Evolutionary conservation across 306 rosid genomes (phyloP).

Genomic region (Sicyos baderoa): DNA sequence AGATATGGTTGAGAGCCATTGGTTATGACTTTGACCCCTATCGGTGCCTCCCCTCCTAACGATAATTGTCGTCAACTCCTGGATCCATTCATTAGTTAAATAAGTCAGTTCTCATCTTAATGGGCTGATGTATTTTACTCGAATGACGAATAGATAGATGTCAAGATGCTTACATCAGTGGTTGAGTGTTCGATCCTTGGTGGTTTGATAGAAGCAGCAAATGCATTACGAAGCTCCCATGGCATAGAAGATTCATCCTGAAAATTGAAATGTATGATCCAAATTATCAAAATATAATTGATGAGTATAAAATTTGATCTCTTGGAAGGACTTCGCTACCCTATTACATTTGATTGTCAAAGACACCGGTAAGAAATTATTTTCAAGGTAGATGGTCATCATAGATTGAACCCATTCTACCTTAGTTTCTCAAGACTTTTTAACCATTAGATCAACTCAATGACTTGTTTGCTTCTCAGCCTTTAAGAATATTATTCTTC

Average conservation of each 20-base stretch:
- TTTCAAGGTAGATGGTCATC: too few species aligned
- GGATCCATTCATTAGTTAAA: constrained; percentile 17
- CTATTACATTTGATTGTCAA: too few species aligned
- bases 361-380: too few species aligned
- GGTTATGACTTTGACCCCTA: constrained; percentile 46
- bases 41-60: constrained; percentile 74
- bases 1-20: constrained; percentile 83
- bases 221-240: constrained; percentile 26
- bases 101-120: constrained; percentile 14
- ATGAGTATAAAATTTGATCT: background rate
- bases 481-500: background rate
- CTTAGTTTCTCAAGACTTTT: too few species aligned
- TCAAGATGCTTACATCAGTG: constrained; percentile 50
- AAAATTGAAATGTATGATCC: constrained; percentile 16
- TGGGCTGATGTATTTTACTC: constrained; percentile 7
- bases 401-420: too few species aligned
- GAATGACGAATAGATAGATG: background rate
- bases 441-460: too few species aligned
- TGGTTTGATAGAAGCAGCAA: constrained; percentile 38
- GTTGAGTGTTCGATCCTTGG: constrained; percentile 38
- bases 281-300: background rate
- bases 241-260: constrained; percentile 40
- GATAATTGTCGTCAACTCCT: constrained; percentile 49
- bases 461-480: background rate
- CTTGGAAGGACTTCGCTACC: background rate